Evolutionary conservation across 164 flowering plant species (phyloP), one percentile per base, ranked within the genome.

Genomic region (Kalanchoe fedtschenkoi): DNA sequence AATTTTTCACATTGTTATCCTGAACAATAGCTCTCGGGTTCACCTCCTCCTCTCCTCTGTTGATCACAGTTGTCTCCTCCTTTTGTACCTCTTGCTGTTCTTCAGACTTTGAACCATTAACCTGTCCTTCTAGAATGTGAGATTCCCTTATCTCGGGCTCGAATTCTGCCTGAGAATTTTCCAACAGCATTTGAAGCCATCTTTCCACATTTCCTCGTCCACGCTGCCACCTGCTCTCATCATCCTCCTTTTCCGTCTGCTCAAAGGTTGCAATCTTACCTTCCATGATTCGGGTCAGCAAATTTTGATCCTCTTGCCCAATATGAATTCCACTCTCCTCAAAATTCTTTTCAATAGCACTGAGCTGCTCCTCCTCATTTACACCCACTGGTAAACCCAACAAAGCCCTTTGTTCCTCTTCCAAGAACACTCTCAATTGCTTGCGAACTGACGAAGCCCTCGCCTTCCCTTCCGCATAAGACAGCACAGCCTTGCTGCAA

Each of bases 151-250:
- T 46, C 60, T 65, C 51, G 58, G 67, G 60, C 22, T 72, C 73
- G 24, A 42, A 8, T 19, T 72, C 80, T 35, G 75, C 90, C 44
- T 66, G 71, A 24, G 78, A 58, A 39, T 84, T 75, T 16, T 88
- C 91, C 65, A 88, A 64, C 62, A 93, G 79, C 76, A 85, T 78
- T 42, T 83, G 81, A 4, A 93, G 89, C 99, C 99, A 93, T 72
- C 82, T 93, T 72, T 93, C 99, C 2, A 93, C 80, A 70, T 93
- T 86, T 16, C 90, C 91, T 77, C 86, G 88, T 22, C 99, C 99
- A 30, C 87, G 83, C 57, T 76, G 77, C 70, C 74, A 79, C 71
- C 89, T 81, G 68, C 68, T 77, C 58, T 90, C 97, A 67, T 90
- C 96, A 35, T 90, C 95, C 51, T 87, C 92, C 72, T 84, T 87